Percentiles rank a stretch among this genome's conserved stretches.
Evolutionary conservation across 2,329 filamentous ascomycete genomes (phyloP).

Genomic region (Gnomoniopsis smithogilvyi): DNA sequence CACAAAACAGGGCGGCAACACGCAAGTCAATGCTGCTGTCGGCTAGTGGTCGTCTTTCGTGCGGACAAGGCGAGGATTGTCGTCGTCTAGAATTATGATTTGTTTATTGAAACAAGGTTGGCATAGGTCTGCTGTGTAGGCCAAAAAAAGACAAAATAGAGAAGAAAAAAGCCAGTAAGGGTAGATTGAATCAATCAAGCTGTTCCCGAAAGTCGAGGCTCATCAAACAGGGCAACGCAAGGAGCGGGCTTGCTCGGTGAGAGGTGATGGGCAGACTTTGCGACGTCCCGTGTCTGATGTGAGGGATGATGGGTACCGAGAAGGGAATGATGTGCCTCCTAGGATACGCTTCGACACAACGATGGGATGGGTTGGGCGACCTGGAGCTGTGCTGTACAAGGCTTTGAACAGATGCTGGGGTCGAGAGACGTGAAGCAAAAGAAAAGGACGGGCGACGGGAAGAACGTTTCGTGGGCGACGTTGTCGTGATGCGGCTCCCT

Average conservation of each 20-base stretch:
- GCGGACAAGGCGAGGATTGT: slow-evolving; percentile 2
- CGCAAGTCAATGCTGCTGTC: slow-evolving; percentile 18
- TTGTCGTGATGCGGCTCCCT: slow-evolving; percentile 20
- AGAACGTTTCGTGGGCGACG: slow-evolving; percentile 14
- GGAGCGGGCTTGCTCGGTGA: slow-evolving; percentile 23
- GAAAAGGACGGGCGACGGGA: slow-evolving; percentile 6
- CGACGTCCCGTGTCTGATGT: slow-evolving; percentile 34
- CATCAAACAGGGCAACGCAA: slow-evolving; percentile 29
- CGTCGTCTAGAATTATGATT: slow-evolving; percentile 33
- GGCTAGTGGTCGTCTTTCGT: slow-evolving; percentile 4
- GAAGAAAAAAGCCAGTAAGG: slow-evolving; percentile 12
- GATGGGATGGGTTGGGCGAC: slow-evolving; percentile 19
- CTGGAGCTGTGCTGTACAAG: slow-evolving; percentile 1
- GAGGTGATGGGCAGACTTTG: slow-evolving; percentile 28
- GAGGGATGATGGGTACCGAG: slow-evolving; percentile 29
- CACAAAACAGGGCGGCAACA: neutral
- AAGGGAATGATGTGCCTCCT: slow-evolving; percentile 33
- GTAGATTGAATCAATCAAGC: slow-evolving; percentile 27
- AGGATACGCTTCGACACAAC: slow-evolving; percentile 22
- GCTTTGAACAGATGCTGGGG: neutral
- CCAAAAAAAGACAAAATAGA: slow-evolving; percentile 13
- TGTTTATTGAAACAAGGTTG: slow-evolving; percentile 38
- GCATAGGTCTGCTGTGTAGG: slow-evolving; percentile 14
- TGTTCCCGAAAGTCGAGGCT: slow-evolving; percentile 27
- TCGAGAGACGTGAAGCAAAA: neutral